Base-by-base conservation (phyloP, 73 alveolate genomes). In the Paramecium tetraurelia region DNA sequence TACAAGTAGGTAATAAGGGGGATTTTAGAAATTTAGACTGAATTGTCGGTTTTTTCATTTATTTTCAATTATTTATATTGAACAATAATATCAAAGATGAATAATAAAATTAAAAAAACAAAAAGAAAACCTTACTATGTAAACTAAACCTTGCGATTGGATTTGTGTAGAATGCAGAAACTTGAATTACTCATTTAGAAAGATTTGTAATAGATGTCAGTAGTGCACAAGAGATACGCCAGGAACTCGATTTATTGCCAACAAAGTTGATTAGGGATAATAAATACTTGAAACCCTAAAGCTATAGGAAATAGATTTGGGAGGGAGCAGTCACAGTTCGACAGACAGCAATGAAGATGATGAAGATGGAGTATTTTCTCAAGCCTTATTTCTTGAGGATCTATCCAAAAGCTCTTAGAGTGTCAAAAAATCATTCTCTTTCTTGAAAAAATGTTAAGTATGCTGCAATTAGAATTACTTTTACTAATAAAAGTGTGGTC, bases 141-240 rank as follows among this genome's bases (percentile, higher is more conserved):
- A 72, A 40, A 36, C 14, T 20, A 95, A 97, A 93, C 95, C 94
- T 69, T 98, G 99, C 59, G 99, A 97, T 89, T 97, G 99, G 99
- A 85, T 94, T 59, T 97, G 99, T 84, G 86, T 48, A 50, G 46
- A 93, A 58, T 97, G 99, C 93, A 86, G 84, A 21, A 97, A 97
- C 70, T 90, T 96, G 40, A 97, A 97, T 93, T 97, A 96, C 59
- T 83, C 98, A n/a, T 97, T 97, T 58, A 92, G 99, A 75, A 95
- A 92, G 90, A 53, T 50, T 10, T 97, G 99, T 76, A 97, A 97
- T 93, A 95, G 98, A 93, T 97, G 99, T 95, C 93, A 97, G 43
- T 80, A 44, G 22, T 20, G 90, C 76, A 31, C 90, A 40, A 59
- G 90, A 12, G 90, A 80, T 80, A 24, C 46, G 14, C 90, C 90